These are phyloP conservation scores for Penicillium turbatum DNA, from an alignment of 495 filamentous ascomycete genomes.

Conservation along the genomic window DNA sequence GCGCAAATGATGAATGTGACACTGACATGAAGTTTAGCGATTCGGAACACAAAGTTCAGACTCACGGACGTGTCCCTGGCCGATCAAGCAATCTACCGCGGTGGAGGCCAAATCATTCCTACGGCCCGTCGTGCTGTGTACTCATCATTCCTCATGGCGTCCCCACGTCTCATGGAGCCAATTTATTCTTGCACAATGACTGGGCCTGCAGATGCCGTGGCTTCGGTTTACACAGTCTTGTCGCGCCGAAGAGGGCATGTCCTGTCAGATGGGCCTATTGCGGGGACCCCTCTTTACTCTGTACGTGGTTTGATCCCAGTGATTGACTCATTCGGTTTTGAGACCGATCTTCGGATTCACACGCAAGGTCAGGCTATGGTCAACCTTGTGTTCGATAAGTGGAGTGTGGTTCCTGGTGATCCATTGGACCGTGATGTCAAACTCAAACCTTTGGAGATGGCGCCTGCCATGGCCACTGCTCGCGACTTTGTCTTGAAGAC, in stretches of 20 bases:
- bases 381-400: slow-evolving; percentile 90
- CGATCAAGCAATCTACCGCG: slow-evolving; percentile 84
- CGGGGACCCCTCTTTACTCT: slow-evolving; percentile 90
- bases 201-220: slow-evolving; percentile 85
- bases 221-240: slow-evolving; percentile 85
- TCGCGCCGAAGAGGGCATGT: slow-evolving; percentile 88
- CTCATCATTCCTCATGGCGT: slow-evolving; percentile 93
- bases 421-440: slow-evolving; percentile 85
- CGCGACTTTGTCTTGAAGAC: slow-evolving; percentile 97
- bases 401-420: slow-evolving; percentile 92
- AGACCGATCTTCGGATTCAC: slow-evolving; percentile 93
- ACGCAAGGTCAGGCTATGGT: slow-evolving; percentile 90
- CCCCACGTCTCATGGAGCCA: slow-evolving; percentile 92
- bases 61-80: slow-evolving; percentile 88
- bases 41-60: slow-evolving; percentile 93
- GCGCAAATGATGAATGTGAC: slow-evolving; percentile 2
- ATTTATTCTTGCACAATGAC: slow-evolving; percentile 90
- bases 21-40: slow-evolving; percentile 52
- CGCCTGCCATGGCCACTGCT: slow-evolving; percentile 78
- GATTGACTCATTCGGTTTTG: slow-evolving; percentile 95
- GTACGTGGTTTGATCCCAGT: slow-evolving; percentile 89
- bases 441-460: slow-evolving; percentile 79
- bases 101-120: slow-evolving; percentile 95
- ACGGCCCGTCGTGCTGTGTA: slow-evolving; percentile 89
- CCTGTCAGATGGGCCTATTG: slow-evolving; percentile 85